These are phyloP conservation scores for Naganishia friedmannii DNA, from an alignment of 768 basidiomycete species.

Conservation along the genomic window DNA sequence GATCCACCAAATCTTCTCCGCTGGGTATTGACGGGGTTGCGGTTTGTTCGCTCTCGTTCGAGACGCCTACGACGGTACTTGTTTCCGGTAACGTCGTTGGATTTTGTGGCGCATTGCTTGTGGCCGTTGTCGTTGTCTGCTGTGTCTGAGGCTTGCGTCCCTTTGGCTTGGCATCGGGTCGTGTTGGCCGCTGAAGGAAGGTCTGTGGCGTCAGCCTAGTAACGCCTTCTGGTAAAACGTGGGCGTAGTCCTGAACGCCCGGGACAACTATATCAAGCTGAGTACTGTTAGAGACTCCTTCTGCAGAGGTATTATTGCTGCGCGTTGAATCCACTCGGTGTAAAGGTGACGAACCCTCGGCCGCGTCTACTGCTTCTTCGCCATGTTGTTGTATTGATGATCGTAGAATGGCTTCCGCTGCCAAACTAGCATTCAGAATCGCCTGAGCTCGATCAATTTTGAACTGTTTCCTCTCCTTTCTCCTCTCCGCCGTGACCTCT, in stretches of 20 bases:
- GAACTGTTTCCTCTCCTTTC: slow-evolving; percentile 84
- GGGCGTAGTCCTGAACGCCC: slow-evolving; percentile 19
- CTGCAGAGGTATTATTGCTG: slow-evolving; percentile 7
- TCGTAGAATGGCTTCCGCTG: slow-evolving; percentile 54
- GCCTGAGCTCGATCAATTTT: slow-evolving; percentile 87
- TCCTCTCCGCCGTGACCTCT: slow-evolving; percentile 80
- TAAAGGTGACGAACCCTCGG: neutral
- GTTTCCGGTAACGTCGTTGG: neutral
- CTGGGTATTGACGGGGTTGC: neutral
- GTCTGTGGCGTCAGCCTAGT: slow-evolving; percentile 47
- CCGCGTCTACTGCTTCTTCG: slow-evolving; percentile 14
- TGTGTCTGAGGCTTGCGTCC: slow-evolving; percentile 31
- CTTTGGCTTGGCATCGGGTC: slow-evolving; percentile 45
- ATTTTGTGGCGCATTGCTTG: neutral
- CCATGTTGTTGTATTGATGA: slow-evolving; percentile 4
- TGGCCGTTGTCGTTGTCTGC: neutral
- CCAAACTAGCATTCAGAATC: slow-evolving; percentile 59
- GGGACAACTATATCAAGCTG: slow-evolving; percentile 19
- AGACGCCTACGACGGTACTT: neutral
- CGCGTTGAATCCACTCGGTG: slow-evolving; percentile 9
- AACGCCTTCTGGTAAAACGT: slow-evolving; percentile 35
- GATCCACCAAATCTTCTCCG: slow-evolving; percentile 11
- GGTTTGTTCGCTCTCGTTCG: neutral
- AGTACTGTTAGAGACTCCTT: neutral
- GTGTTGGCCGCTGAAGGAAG: slow-evolving; percentile 47